Percentiles rank a stretch among this genome's conserved stretches.
phyloP scores from a whole-genome alignment of 768 basidiomycete genomes.

The Russula foetens region DNA sequence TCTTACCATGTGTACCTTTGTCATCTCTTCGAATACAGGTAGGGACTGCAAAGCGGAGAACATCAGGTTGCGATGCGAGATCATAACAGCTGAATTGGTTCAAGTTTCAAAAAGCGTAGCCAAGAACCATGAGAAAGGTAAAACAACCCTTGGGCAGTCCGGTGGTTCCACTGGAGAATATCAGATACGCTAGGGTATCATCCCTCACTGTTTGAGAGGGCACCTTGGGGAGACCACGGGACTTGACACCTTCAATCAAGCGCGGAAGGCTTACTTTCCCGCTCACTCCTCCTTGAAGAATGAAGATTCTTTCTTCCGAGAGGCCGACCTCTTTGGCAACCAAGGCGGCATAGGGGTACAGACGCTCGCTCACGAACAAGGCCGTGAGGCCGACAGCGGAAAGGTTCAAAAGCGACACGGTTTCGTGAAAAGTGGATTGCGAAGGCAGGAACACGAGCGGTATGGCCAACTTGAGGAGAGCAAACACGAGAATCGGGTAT shows the following conservation, averaged over 20 bases:
- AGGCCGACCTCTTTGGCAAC: slow-evolving; percentile 31
- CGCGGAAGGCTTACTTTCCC: slow-evolving; percentile 39
- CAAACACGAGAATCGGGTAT: slow-evolving; percentile 42
- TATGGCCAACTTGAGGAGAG: slow-evolving; percentile 39
- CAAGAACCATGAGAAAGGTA: background rate
- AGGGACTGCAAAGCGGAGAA: slow-evolving; percentile 29
- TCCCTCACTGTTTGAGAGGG: slow-evolving; percentile 38
- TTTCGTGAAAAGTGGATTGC: slow-evolving; percentile 49
- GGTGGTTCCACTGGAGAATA: slow-evolving; percentile 74
- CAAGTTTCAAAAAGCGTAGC: background rate
- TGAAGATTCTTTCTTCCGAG: slow-evolving; percentile 36
- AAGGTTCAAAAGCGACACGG: slow-evolving; percentile 41
- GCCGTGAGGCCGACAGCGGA: slow-evolving; percentile 42
- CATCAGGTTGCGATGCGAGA: slow-evolving; percentile 55
- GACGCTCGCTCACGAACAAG: slow-evolving; percentile 43
- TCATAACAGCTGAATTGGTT: slow-evolving; percentile 50
- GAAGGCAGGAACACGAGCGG: slow-evolving; percentile 49
- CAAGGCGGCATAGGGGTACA: slow-evolving; percentile 36
- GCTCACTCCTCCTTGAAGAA: slow-evolving; percentile 36
- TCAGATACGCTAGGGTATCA: slow-evolving; percentile 57
- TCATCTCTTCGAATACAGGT: slow-evolving; percentile 25
- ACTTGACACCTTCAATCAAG: slow-evolving; percentile 35
- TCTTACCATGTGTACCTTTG: slow-evolving; percentile 35
- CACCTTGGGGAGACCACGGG: slow-evolving; percentile 32
- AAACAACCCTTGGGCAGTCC: slow-evolving; percentile 61